Conservation (phyloP, 768 basidiomycete species). For the Pleurotus citrinopileatus region DNA sequence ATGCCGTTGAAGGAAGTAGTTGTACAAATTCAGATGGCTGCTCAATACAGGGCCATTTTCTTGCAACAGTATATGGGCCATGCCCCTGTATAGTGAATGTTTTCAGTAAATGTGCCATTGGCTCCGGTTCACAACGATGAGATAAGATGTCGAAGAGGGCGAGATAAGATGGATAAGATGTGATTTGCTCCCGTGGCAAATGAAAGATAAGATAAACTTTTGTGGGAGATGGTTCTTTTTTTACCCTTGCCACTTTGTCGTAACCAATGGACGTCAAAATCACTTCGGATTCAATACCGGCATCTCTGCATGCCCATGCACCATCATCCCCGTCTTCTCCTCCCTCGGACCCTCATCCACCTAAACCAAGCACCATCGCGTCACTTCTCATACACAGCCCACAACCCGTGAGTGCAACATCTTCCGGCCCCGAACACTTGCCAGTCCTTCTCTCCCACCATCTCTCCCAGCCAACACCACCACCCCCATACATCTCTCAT, state of each 20-base stretch:
- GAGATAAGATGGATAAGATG: not conserved
- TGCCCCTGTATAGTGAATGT: too few species aligned
- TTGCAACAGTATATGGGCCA: too few species aligned
- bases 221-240: too few species aligned
- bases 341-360: not conserved
- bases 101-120: too few species aligned
- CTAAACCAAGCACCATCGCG: not conserved
- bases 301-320: not conserved
- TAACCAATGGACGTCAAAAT: constrained; percentile 6
- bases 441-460: not conserved
- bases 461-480: not conserved
- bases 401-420: not conserved
- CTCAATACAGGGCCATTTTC: too few species aligned
- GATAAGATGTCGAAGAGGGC: not conserved
- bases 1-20: too few species aligned
- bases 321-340: not conserved
- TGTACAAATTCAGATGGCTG: too few species aligned
- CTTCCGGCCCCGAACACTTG: not conserved
- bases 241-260: not conserved
- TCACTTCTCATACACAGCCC: constrained; percentile 1
- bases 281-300: constrained; percentile 1
- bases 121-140: too few species aligned
- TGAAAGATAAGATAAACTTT: not conserved
- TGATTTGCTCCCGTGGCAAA: too few species aligned
- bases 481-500: not conserved